Base-by-base conservation (phyloP, 345 rosid species). In the Streptanthus diversifolius region DNA sequence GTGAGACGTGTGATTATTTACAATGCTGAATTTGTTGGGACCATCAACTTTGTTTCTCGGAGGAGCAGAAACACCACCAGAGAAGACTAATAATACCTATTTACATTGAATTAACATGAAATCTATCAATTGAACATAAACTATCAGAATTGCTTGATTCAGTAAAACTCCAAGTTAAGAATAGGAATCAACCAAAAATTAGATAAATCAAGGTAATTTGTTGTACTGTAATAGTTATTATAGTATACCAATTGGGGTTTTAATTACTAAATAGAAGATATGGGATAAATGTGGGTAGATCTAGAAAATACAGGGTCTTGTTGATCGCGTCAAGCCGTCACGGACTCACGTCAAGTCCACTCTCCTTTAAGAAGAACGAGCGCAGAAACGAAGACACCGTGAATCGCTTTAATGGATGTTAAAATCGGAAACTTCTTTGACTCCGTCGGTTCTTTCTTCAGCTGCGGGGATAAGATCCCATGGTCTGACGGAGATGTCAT, bases 401-500 rank as follows among this genome's bases (percentile, higher is more conserved):
- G n/a, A 9, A 74, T 54, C 63, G 32, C 13, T n/a, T 64, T 62
- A 56, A 77, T 77, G 80, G 80, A 77, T 15, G 80, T 76, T 47
- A 77, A 77, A 72, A 77, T 77, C 68, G 72, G 63, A 29, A 22
- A 58, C 1, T 81, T 86, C 68, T 77, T 86, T 60, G 87, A 84
- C 40, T 86, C 87, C 48, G 66, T 84, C 49, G 82, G 83, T 5
- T 63, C 83, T 70, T 87, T 91, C 84, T 91, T 91, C 82, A 17
- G 81, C 43, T 87, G 90, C 36, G 84, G 81, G 36, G 97, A 89
- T 66, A 88, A 89, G 78, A 91, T 91, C 83, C 93, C 96, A 9
- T 91, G 93, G 95, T 84, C 85, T 74, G 91, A 87, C 57, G 81
- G 83, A 4, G 97, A 88, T 76, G 78, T 89, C 81, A 83, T 91